Percentiles rank a stretch among this genome's conserved stretches.
Conservation (phyloP, 73 alveolate species). For the Tetrahymena thermophila region DNA sequence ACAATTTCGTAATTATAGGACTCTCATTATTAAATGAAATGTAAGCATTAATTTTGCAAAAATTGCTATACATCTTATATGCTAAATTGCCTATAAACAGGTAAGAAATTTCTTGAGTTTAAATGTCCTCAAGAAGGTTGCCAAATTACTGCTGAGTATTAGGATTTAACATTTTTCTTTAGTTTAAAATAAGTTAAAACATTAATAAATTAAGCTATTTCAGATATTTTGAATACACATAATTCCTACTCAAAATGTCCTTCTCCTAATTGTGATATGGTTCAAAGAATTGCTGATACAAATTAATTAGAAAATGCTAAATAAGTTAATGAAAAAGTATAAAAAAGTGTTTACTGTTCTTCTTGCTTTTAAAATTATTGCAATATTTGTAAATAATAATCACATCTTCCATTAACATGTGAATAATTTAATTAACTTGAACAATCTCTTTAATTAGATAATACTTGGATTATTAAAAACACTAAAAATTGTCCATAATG, state of each 20-base stretch:
- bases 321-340: not conserved
- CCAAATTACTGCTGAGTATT: not conserved
- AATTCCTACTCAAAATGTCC: not conserved
- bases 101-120: not conserved
- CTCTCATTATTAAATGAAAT: not conserved
- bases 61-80: not conserved
- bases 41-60: not conserved
- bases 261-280: not conserved
- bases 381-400: not conserved
- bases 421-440: not conserved
- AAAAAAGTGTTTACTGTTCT: not conserved
- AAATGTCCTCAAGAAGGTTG: not conserved
- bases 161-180: not conserved
- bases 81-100: not conserved
- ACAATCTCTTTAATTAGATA: not conserved
- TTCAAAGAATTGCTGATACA: not conserved
- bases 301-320: not conserved
- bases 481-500: not conserved
- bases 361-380: not conserved
- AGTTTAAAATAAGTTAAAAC: not conserved
- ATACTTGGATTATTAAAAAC: not conserved
- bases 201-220: not conserved
- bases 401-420: not conserved
- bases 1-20: not conserved
- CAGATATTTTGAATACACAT: not conserved